Conservation (phyloP, 768 basidiomycete genomes). For the Leucogyrophana mollusca region DNA sequence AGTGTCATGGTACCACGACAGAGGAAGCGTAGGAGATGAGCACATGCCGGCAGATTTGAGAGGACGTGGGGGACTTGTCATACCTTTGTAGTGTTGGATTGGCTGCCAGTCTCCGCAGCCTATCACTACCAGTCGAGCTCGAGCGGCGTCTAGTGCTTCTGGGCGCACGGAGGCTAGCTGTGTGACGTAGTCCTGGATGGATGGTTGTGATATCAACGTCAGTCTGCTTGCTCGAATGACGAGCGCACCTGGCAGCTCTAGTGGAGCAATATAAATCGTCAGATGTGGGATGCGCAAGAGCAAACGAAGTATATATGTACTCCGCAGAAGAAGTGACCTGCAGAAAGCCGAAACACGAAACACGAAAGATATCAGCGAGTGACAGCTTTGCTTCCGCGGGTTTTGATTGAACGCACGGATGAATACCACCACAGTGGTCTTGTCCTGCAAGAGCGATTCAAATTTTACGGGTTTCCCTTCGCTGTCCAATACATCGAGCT, state of each 20-base stretch:
- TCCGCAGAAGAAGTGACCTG: conserved; percentile 68
- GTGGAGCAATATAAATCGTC: background rate
- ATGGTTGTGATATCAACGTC: background rate
- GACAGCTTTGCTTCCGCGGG: background rate
- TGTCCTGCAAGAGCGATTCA: conserved; percentile 46
- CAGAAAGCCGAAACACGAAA: background rate
- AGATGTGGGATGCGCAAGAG: background rate
- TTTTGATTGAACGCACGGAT: conserved; percentile 42
- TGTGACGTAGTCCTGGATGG: conserved; percentile 48
- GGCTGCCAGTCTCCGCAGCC: conserved; percentile 61
- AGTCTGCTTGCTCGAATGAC: background rate
- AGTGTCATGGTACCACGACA: background rate
- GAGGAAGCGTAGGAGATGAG: too few relatives aligned
- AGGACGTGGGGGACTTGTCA: too few relatives aligned
- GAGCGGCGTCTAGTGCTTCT: conserved; percentile 39
- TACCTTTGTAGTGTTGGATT: conserved; percentile 52
- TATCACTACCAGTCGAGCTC: conserved; percentile 44
- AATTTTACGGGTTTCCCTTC: conserved; percentile 49
- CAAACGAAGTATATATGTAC: conserved; percentile 32
- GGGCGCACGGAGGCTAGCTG: conserved; percentile 42
- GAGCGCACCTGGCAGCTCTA: conserved; percentile 43
- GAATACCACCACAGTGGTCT: conserved; percentile 61
- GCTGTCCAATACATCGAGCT: conserved; percentile 42
- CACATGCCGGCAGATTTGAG: too few relatives aligned
- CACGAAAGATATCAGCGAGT: background rate